Conservation (phyloP, 129 eudicot genomes). For the Mikania micrantha region DNA sequence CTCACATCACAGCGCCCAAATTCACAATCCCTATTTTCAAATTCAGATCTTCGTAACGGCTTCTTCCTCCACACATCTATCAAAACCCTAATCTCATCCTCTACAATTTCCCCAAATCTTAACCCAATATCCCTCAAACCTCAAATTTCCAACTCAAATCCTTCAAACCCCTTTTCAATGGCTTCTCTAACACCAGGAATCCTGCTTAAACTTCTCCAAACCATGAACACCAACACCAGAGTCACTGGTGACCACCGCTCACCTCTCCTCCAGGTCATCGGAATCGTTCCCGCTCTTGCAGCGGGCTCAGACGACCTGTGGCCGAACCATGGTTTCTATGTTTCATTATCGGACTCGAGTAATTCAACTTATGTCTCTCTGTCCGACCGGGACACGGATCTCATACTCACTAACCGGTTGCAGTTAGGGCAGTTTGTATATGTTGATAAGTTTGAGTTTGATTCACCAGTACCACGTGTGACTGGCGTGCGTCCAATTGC, state of each 20-base stretch:
- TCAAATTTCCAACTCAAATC: not conserved
- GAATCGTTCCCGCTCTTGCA: slow-evolving; percentile 86
- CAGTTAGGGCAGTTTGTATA: slow-evolving; percentile 88
- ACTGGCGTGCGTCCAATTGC: slow-evolving; percentile 61
- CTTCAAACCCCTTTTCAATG: slow-evolving; percentile 32
- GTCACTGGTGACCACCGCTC: slow-evolving; percentile 91
- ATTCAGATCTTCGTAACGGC: slow-evolving; percentile 27
- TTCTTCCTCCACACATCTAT: slow-evolving; percentile 14
- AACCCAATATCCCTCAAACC: not conserved
- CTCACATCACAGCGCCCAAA: slow-evolving; percentile 13
- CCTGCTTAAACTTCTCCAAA: slow-evolving; percentile 79
- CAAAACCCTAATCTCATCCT: slow-evolving; percentile 23
- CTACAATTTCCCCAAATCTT: not conserved
- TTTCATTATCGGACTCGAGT: slow-evolving; percentile 76
- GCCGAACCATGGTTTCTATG: slow-evolving; percentile 75
- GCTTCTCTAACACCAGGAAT: slow-evolving; percentile 84
- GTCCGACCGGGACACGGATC: slow-evolving; percentile 67
- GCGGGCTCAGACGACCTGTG: slow-evolving; percentile 62
- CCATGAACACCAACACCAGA: slow-evolving; percentile 58
- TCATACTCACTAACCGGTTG: slow-evolving; percentile 72
- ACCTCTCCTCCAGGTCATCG: slow-evolving; percentile 86
- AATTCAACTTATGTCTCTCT: slow-evolving; percentile 88
- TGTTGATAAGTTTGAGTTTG: slow-evolving; percentile 55
- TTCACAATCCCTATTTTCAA: slow-evolving; percentile 12
- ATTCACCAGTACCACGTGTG: slow-evolving; percentile 58